Conservation (phyloP, 768 basidiomycete species). For the Suillus subalutaceus region DNA sequence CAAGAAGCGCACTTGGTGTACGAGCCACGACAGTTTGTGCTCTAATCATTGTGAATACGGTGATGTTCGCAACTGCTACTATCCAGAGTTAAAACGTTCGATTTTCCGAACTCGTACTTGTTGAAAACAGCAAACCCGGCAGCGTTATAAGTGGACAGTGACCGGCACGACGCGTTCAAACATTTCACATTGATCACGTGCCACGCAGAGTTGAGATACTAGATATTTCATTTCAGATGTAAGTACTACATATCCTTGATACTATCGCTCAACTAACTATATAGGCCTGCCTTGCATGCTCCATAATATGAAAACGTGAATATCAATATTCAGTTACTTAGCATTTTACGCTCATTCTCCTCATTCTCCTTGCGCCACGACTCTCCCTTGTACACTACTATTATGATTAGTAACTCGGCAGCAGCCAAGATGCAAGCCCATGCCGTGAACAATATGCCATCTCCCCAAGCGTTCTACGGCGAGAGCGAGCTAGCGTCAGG, state of each 20-base stretch:
- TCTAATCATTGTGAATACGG: neutral
- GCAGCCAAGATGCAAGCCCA: slow-evolving; percentile 58
- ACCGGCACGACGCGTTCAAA: neutral
- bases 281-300: slow-evolving; percentile 1
- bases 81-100: no score
- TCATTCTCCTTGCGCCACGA: slow-evolving; percentile 59
- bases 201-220: neutral
- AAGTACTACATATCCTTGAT: neutral
- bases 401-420: slow-evolving; percentile 56
- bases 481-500: slow-evolving; percentile 5
- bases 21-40: slow-evolving; percentile 6
- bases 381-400: slow-evolving; percentile 61
- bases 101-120: neutral
- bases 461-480: slow-evolving; percentile 64
- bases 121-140: neutral
- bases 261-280: neutral
- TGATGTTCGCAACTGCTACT: neutral
- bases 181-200: neutral
- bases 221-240: neutral
- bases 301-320: neutral
- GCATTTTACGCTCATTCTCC: slow-evolving; percentile 35
- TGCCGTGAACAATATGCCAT: slow-evolving; percentile 79
- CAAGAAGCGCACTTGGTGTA: slow-evolving; percentile 5
- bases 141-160: neutral
- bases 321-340: slow-evolving; percentile 7